These are phyloP conservation scores for Pseudogymnoascus sp. DNA, from an alignment of 2,329 filamentous ascomycete species.

Conservation along the genomic window DNA sequence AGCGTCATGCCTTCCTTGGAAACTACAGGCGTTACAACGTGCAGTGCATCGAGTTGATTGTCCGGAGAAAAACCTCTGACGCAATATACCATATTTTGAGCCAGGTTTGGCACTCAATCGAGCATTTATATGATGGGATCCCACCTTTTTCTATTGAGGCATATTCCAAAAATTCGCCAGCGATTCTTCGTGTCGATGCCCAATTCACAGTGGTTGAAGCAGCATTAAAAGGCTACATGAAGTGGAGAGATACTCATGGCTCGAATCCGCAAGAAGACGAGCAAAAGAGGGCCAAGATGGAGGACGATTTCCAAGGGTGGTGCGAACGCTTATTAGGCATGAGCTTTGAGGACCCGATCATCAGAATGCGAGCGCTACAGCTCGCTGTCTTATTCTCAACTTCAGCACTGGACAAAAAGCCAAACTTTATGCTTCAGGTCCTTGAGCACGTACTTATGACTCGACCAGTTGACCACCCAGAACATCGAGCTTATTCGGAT, in stretches of 20 bases:
- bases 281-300: constrained; percentile 49
- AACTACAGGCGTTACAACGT: constrained; percentile 91
- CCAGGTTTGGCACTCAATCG: constrained; percentile 66
- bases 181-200: constrained; percentile 75
- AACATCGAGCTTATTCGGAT: constrained; percentile 70
- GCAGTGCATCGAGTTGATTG: constrained; percentile 79
- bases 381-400: constrained; percentile 80
- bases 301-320: constrained; percentile 63
- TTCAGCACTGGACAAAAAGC: constrained; percentile 67
- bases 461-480: constrained; percentile 64
- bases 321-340: constrained; percentile 63
- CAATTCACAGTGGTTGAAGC: constrained; percentile 86
- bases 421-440: constrained; percentile 78
- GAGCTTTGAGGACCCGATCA: constrained; percentile 73
- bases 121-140: constrained; percentile 66
- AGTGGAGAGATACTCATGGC: constrained; percentile 57
- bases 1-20: constrained; percentile 88
- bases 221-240: constrained; percentile 78
- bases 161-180: constrained; percentile 62
- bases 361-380: constrained; percentile 74
- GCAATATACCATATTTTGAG: constrained; percentile 82
- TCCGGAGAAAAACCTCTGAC: constrained; percentile 72
- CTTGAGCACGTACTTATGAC: constrained; percentile 86
- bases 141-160: constrained; percentile 56
- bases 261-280: constrained; percentile 43